phyloP scores from a whole-genome alignment of 148 eudicot species.

The Silene latifolia region DNA sequence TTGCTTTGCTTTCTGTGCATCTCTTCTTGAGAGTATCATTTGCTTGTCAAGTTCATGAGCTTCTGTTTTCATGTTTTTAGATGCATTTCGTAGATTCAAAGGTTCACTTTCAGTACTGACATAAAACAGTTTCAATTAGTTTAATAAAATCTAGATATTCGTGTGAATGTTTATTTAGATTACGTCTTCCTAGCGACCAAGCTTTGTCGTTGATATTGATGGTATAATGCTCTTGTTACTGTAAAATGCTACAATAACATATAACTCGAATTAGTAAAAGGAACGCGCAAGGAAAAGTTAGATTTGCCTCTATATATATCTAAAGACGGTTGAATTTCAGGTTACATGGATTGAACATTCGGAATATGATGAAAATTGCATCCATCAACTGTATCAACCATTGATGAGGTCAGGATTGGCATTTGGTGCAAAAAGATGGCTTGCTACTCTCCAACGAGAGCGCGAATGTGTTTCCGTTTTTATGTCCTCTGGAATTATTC shows the following conservation, averaged over 20 bases:
- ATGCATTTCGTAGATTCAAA: constrained; percentile 8
- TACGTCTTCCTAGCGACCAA: too few species aligned
- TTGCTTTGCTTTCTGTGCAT: constrained; percentile 17
- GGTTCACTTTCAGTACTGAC: neutral
- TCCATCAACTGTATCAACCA: constrained; percentile 50
- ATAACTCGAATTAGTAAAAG: too few species aligned
- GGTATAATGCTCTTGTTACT: too few species aligned
- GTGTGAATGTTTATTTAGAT: too few species aligned
- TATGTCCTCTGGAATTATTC: constrained; percentile 27
- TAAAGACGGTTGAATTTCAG: constrained; percentile 27
- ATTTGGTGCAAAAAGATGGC: constrained; percentile 77
- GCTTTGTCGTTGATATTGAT: too few species aligned
- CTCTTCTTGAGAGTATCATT: constrained; percentile 16
- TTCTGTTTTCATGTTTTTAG: constrained; percentile 6
- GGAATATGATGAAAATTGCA: constrained; percentile 54
- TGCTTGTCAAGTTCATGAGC: constrained; percentile 18
- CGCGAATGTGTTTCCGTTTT: constrained; percentile 41
- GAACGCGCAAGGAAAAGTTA: too few species aligned
- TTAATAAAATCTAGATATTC: too few species aligned
- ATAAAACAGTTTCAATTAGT: too few species aligned
- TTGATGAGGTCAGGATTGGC: constrained; percentile 60
- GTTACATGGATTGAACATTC: constrained; percentile 86
- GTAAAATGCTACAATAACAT: too few species aligned
- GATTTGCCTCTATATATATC: too few species aligned
- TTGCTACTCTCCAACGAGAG: constrained; percentile 60